Conservation (phyloP, 352 stramenopile genomes). For the Phytophthora uliginosa region DNA sequence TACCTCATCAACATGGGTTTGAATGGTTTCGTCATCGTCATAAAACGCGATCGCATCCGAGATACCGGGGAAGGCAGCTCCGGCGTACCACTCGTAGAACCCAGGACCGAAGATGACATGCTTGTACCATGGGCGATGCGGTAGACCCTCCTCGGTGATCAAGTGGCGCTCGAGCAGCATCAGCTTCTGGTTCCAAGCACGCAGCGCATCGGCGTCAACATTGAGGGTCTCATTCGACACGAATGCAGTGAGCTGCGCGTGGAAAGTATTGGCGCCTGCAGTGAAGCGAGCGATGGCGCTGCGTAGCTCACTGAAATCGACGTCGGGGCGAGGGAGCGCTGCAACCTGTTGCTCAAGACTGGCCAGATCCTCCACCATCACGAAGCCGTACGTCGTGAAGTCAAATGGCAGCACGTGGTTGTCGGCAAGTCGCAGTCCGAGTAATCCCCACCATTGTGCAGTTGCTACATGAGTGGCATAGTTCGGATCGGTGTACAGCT, state of each 20-base stretch:
- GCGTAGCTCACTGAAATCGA: constrained; percentile 48
- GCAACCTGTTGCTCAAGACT: constrained; percentile 35
- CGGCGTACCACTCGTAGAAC: constrained; percentile 54
- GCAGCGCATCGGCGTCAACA: constrained; percentile 13
- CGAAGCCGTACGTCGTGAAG: constrained; percentile 59
- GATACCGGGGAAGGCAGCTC: constrained; percentile 45
- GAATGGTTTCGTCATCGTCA: constrained; percentile 24
- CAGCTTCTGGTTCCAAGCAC: constrained; percentile 47
- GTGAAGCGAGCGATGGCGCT: constrained; percentile 49
- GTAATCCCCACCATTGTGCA: constrained; percentile 59
- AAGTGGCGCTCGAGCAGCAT: constrained; percentile 49
- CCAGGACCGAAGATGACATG: constrained; percentile 58
- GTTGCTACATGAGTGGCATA: constrained; percentile 57
- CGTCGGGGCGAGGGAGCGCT: constrained; percentile 17
- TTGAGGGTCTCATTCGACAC: constrained; percentile 37
- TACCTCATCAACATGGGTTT: constrained; percentile 35
- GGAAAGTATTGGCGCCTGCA: constrained; percentile 24
- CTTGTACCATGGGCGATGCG: constrained; percentile 53
- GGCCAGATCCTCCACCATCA: constrained; percentile 58
- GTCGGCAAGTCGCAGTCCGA: constrained; percentile 63
- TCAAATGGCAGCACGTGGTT: constrained; percentile 64
- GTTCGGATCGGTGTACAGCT: constrained; percentile 62
- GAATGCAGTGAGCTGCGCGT: constrained; percentile 27
- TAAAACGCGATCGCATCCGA: constrained; percentile 36
- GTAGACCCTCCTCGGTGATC: constrained; percentile 44